Evolutionary conservation across 257 asterid genomes (phyloP), one percentile per base, ranked within the genome.

Genomic region (Scutellaria barbata): DNA sequence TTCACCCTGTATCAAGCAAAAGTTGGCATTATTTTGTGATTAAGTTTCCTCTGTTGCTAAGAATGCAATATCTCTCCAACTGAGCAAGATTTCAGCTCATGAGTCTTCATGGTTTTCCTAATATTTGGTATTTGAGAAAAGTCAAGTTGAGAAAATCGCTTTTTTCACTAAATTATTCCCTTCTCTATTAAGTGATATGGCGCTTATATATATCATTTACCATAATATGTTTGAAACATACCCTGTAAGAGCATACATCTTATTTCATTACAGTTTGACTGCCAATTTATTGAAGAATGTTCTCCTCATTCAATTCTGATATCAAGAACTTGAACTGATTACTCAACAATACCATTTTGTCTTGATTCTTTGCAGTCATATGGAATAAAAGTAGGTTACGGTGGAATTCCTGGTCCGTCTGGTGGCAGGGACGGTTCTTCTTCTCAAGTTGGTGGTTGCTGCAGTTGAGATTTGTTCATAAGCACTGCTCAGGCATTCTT

Each of bases 331-430:
- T 2, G 50, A 65, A 57, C 43, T 5, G 13, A 33, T 45, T 63
- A 5, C 47, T 20, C 47, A 42, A 60, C 45, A 64, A 63, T 54
- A 62, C 42, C 56, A 63, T 51, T 48, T 25, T 48, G 41, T 18
- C 65, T 71, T 52, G 71, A 30, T 30, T 13, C 46, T 76, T 71
- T 66, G 81, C 92, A 95, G 97, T 92, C 98, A 1, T 80, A 84
- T 56, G 98, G 99, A 45, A 95, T 95, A 58, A 90, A 92, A 85
- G 90, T 95, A 16, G 99, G 99, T 35, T 85, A 88, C 18, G 95
- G 93, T 57, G 94, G 95, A 50, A 81, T 85, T 54, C 92, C 88
- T 0, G 96, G 97, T 65, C 82, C 95, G 10, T 84, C 97, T 37
- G 92, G 94, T 35, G 89, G 94, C 39, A 83, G 96, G 73, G 95